Evolutionary conservation across 116 monocot genomes (phyloP).

Genomic region (Iris pallida): DNA sequence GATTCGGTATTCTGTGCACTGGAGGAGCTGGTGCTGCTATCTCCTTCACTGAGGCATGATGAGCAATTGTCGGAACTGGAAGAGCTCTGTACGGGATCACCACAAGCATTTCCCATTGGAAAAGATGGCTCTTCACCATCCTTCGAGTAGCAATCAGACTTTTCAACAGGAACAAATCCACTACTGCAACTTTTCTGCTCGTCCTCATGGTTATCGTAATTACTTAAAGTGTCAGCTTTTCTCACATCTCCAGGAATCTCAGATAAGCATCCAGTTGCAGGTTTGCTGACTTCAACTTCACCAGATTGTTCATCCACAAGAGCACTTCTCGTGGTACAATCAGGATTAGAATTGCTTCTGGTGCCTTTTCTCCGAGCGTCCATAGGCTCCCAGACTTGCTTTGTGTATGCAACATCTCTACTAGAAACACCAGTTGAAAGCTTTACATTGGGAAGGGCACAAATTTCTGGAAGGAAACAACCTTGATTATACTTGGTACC

Average conservation of each 20-base stretch:
- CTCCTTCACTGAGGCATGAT: constrained; percentile 62
- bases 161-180: constrained; percentile 12
- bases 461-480: constrained; percentile 21
- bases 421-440: constrained; percentile 14
- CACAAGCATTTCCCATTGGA: constrained; percentile 22
- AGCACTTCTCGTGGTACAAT: constrained; percentile 15
- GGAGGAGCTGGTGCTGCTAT: constrained; percentile 54
- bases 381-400: constrained; percentile 90
- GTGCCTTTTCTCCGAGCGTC: constrained; percentile 51
- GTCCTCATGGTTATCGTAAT: constrained; percentile 3
- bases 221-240: constrained; percentile 7
- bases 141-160: constrained; percentile 23
- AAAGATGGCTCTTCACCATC: constrained; percentile 11
- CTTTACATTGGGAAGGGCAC: constrained; percentile 32
- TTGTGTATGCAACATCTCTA: constrained; percentile 23
- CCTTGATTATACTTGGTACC: constrained; percentile 32
- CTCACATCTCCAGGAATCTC: constrained; percentile 10
- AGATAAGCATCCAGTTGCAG: constrained; percentile 9
- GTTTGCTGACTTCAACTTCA: constrained; percentile 13
- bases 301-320: constrained; percentile 10
- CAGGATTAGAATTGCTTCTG: constrained; percentile 27
- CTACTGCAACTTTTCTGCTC: constrained; percentile 5
- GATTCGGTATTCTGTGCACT: constrained; percentile 53
- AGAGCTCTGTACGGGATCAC: constrained; percentile 30
- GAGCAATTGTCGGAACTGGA: constrained; percentile 72